These are phyloP conservation scores for Bipolaris sorokiniana DNA, from an alignment of 2,329 filamentous ascomycete genomes.

Conservation along the genomic window DNA sequence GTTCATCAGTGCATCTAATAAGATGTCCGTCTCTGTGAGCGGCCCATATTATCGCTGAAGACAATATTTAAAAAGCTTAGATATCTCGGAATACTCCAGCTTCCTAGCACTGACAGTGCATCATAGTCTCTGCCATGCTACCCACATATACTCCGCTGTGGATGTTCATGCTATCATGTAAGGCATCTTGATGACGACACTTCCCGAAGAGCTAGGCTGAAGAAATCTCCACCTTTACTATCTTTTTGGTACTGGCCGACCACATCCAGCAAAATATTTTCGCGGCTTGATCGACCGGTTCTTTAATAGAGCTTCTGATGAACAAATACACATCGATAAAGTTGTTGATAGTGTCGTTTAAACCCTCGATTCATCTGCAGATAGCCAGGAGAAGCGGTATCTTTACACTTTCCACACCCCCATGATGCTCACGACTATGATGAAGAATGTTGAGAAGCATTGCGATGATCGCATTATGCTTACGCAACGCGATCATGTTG, in stretches of 20 bases:
- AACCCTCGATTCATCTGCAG: background rate
- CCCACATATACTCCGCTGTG: constrained; percentile 1
- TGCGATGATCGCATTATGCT: background rate
- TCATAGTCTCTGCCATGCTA: constrained; percentile 2
- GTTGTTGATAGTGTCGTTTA: background rate
- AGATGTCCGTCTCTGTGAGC: background rate
- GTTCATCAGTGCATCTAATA: background rate
- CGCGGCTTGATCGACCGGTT: background rate
- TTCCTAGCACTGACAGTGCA: background rate
- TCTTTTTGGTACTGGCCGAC: background rate
- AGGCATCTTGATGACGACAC: background rate
- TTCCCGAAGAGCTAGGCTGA: background rate
- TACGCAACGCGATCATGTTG: background rate
- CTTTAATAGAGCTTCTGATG: background rate
- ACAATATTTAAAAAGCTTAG: background rate
- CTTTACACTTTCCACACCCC: background rate
- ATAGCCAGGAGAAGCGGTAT: background rate
- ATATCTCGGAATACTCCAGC: background rate
- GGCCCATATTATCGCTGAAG: background rate
- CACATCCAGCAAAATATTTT: background rate
- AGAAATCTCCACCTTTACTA: background rate
- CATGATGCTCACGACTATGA: background rate
- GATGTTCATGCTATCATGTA: background rate
- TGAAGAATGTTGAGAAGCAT: background rate
- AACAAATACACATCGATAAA: constrained; percentile 4